Base-by-base conservation (phyloP, 1,284 basidiomycete species). In the Pseudozyma thailandica region DNA sequence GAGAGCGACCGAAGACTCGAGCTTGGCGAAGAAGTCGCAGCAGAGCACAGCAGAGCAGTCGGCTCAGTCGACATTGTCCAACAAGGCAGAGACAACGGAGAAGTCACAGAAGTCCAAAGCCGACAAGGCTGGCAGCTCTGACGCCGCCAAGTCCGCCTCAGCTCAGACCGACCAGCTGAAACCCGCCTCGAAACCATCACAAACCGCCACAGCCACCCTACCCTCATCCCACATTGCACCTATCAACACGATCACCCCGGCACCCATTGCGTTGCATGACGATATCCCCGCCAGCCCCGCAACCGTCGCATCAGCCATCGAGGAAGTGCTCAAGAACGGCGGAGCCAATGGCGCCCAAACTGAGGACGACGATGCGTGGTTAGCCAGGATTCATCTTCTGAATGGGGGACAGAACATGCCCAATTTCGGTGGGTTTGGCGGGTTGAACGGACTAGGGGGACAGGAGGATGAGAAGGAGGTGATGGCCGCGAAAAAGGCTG, bases 361-460 rank as follows among this genome's bases (percentile, higher is more conserved):
- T 16, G 72, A 66, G 26, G 62, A 65, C 39, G 72, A 79, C 47
- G 68, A 81, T 45, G 66, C 68, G 2, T 81, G 80, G 80, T 61
- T 81, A 1, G 66, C 71, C 1, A 63, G 75, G 16, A 80, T 81
- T 21, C 72, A 76, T 26, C 50, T 81, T 47, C 52, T 81, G 4
- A 81, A 81, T 45, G 79, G 79, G 3, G 80, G 77, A 6, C 66
- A 77, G 41, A 72, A 72, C 39, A 64, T 69, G 66, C 70, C 69
- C 23, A 71, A 59, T 2, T 65, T 65, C 38, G 69, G 61, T 13
- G 59, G 66, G 16, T 60, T 63, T n/a, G n/a, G n/a, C 26, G 69
- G 61, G 1, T 15, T 52, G 6, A 57, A 66, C n/a, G 55, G 64
- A 31, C 37, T 52, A 18, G 27, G 68, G 39, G 38, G 50, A 13